A percentile compares a stretch with the other conserved stretches of the same genome.
Evolutionary conservation across 192 early-diverging fungal species (phyloP).

Genomic region (Coemansia sp.): DNA sequence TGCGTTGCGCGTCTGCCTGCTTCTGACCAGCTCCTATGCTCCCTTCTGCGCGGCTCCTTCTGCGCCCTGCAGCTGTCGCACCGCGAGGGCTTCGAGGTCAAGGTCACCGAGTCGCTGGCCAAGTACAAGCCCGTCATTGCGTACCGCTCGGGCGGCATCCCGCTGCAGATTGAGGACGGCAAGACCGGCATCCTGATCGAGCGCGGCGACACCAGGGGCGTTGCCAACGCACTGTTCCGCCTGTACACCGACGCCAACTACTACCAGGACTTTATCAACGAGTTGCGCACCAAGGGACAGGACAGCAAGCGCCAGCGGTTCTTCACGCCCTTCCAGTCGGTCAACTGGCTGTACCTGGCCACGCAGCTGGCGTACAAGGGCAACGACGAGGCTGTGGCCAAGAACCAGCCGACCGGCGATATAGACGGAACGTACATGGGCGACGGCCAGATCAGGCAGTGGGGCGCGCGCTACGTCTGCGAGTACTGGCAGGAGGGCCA

Average conservation of each 20-base stretch:
- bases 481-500: constrained; percentile 41
- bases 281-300: constrained; percentile 51
- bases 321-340: constrained; percentile 65
- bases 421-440: constrained; percentile 51
- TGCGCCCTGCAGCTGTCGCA: constrained; percentile 75
- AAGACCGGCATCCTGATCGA: constrained; percentile 67
- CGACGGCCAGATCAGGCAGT: constrained; percentile 42
- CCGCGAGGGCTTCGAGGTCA: constrained; percentile 83
- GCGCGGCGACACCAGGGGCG: constrained; percentile 59
- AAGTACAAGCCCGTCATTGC: constrained; percentile 70
- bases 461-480: constrained; percentile 48
- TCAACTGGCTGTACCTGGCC: constrained; percentile 73
- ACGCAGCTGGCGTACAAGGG: constrained; percentile 57
- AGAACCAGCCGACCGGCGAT: constrained; percentile 29
- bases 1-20: constrained; percentile 66
- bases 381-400: constrained; percentile 30
- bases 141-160: constrained; percentile 71
- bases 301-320: constrained; percentile 63
- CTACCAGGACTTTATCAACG: constrained; percentile 54
- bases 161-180: constrained; percentile 70
- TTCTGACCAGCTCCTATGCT: constrained; percentile 76
- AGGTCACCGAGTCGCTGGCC: constrained; percentile 70
- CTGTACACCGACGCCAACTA: constrained; percentile 59
- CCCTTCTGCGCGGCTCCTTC: constrained; percentile 66
- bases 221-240: constrained; percentile 59